phyloP scores from a whole-genome alignment of 176 grass and related monocot species.

The Carex scoparia region DNA sequence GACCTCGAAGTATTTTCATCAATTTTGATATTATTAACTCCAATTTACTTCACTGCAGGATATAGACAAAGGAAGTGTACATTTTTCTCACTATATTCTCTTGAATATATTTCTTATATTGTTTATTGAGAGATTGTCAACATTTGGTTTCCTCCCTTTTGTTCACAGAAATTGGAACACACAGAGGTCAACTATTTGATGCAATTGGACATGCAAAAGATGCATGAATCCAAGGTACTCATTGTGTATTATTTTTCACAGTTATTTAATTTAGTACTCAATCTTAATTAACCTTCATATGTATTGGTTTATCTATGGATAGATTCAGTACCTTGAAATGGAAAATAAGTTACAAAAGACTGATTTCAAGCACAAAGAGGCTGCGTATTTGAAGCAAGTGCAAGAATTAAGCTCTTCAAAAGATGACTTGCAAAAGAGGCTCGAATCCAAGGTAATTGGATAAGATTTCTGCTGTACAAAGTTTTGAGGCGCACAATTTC shows the following conservation, averaged over 20 bases:
- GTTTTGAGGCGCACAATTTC: no score
- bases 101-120: not conserved
- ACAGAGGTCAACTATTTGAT: slow-evolving; percentile 23
- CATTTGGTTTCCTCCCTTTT: not conserved
- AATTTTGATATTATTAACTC: not conserved
- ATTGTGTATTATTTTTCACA: not conserved
- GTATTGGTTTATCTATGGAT: not conserved
- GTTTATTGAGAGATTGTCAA: not conserved
- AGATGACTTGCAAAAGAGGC: slow-evolving; percentile 23
- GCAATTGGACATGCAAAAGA: slow-evolving; percentile 25
- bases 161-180: slow-evolving; percentile 19
- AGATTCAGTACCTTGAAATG: slow-evolving; percentile 66
- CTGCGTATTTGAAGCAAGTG: slow-evolving; percentile 25
- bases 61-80: slow-evolving; percentile 39
- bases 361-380: slow-evolving; percentile 29
- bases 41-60: slow-evolving; percentile 30
- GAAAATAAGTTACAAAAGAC: slow-evolving; percentile 56
- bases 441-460: slow-evolving; percentile 28
- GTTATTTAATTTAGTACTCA: not conserved
- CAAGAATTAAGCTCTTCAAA: slow-evolving; percentile 13
- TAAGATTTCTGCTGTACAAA: no score
- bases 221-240: slow-evolving; percentile 30
- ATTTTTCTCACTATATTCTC: not conserved
- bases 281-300: not conserved
- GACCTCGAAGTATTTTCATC: slow-evolving; percentile 29